These are phyloP conservation scores for Cercospora zeae-maydis DNA, from an alignment of 2,329 filamentous ascomycete species.

Conservation along the genomic window DNA sequence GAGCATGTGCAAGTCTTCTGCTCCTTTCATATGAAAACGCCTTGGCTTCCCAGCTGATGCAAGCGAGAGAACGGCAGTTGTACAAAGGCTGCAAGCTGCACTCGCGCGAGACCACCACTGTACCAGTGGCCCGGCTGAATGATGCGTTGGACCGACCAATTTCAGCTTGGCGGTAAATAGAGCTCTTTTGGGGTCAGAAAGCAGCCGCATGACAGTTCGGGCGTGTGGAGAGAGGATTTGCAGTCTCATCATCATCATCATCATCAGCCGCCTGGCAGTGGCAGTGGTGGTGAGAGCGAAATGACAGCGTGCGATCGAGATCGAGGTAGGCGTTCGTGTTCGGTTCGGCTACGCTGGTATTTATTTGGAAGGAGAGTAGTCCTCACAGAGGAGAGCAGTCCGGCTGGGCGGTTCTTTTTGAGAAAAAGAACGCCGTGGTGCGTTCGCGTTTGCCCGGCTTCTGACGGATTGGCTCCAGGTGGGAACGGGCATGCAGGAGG, in stretches of 20 bases:
- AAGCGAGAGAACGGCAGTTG: background rate
- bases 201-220: conserved; percentile 12
- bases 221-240: background rate
- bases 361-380: background rate
- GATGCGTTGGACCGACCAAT: background rate
- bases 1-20: background rate
- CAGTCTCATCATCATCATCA: background rate
- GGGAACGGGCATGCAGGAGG: background rate
- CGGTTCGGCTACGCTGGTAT: background rate
- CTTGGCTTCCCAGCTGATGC: background rate
- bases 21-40: conserved; percentile 1
- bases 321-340: background rate
- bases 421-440: background rate
- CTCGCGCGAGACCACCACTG: background rate
- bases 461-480: background rate
- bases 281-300: background rate
- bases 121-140: background rate
- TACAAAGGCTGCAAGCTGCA: background rate
- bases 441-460: background rate
- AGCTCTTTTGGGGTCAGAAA: conserved; percentile 11
- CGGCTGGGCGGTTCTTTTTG: background rate
- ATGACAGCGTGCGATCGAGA: background rate
- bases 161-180: conserved; percentile 6
- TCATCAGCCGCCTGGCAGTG: background rate
- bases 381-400: too few relatives aligned